Percentiles rank a stretch among this genome's conserved stretches.
Evolutionary conservation across 1,284 basidiomycete genomes (phyloP).

Genomic region (Ustilago vetiveriae): DNA sequence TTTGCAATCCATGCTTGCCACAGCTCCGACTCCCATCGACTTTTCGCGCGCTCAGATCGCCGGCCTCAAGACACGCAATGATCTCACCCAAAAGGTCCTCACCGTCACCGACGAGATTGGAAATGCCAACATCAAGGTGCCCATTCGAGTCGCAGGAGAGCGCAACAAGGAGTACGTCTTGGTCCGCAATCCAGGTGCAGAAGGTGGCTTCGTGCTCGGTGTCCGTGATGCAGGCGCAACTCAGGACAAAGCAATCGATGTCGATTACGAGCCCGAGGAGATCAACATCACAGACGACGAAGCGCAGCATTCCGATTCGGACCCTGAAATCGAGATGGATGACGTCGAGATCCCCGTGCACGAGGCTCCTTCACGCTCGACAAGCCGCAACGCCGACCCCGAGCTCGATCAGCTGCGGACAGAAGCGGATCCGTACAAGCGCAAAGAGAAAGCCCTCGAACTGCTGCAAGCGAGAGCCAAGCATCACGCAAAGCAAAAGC

Average conservation of each 20-base stretch:
- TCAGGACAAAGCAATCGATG: slow-evolving; percentile 83
- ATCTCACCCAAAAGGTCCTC: slow-evolving; percentile 92
- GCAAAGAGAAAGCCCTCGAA: slow-evolving; percentile 55
- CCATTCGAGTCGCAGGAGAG: slow-evolving; percentile 92
- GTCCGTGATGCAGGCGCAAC: slow-evolving; percentile 80
- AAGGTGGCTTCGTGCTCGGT: slow-evolving; percentile 92
- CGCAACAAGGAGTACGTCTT: slow-evolving; percentile 92
- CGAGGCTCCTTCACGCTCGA: slow-evolving; percentile 8
- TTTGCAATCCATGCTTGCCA: slow-evolving; percentile 86
- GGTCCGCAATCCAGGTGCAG: slow-evolving; percentile 82
- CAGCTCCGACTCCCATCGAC: slow-evolving; percentile 84
- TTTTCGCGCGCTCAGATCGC: slow-evolving; percentile 86
- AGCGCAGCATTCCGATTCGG: slow-evolving; percentile 25
- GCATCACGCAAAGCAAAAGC: slow-evolving; percentile 52
- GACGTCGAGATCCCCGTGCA: slow-evolving; percentile 56
- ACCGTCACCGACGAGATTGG: slow-evolving; percentile 91
- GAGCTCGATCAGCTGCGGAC: slow-evolving; percentile 45
- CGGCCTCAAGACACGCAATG: slow-evolving; percentile 86
- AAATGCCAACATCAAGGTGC: slow-evolving; percentile 81
- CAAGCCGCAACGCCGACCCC: slow-evolving; percentile 32
- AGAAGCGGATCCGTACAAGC: slow-evolving; percentile 41
- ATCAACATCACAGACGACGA: slow-evolving; percentile 47
- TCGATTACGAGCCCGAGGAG: slow-evolving; percentile 68
- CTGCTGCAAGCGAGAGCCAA: slow-evolving; percentile 52
- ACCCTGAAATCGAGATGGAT: slow-evolving; percentile 56